Evolutionary conservation across 495 filamentous ascomycete species (phyloP).

Genomic region (Aspergillus conjunctus): DNA sequence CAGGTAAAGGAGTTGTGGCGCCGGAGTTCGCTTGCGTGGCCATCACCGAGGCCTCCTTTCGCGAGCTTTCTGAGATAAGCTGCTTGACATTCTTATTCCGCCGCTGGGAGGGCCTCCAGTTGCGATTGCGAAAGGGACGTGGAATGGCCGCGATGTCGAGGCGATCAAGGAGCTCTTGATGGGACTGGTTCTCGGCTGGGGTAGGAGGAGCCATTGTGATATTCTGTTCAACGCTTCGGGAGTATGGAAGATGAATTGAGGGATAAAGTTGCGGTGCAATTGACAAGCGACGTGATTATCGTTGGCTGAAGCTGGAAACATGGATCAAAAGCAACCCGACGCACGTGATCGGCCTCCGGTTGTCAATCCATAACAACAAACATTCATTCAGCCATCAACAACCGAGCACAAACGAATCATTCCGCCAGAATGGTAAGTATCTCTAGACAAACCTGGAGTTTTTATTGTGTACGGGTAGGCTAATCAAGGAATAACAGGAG

Average conservation of each 20-base stretch:
- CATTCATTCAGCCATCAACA: slow-evolving; percentile 9
- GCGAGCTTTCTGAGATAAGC: slow-evolving; percentile 84
- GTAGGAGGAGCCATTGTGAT: slow-evolving; percentile 49
- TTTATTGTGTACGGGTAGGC: neutral
- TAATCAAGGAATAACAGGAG: slow-evolving; percentile 60
- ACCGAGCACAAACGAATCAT: slow-evolving; percentile 14
- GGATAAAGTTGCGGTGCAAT: neutral
- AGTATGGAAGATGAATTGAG: neutral
- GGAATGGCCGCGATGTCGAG: slow-evolving; percentile 83
- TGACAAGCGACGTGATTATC: neutral
- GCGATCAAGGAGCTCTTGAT: slow-evolving; percentile 70
- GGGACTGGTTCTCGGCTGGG: slow-evolving; percentile 49
- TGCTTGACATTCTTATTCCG: slow-evolving; percentile 99
- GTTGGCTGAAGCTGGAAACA: neutral
- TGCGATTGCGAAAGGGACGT: slow-evolving; percentile 82
- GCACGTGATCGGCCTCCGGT: neutral
- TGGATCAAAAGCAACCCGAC: neutral
- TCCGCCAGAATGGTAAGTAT: slow-evolving; percentile 24
- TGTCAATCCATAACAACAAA: slow-evolving; percentile 20
- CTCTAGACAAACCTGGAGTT: neutral
- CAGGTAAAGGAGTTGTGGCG: slow-evolving; percentile 67
- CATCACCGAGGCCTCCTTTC: slow-evolving; percentile 78
- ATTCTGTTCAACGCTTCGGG: neutral
- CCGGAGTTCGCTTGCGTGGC: slow-evolving; percentile 83
- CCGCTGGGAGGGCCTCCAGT: slow-evolving; percentile 89